Evolutionary conservation across 169 alveolate genomes (phyloP), one percentile per base, ranked within the genome.

Genomic region (Eimeria brunetti): DNA sequence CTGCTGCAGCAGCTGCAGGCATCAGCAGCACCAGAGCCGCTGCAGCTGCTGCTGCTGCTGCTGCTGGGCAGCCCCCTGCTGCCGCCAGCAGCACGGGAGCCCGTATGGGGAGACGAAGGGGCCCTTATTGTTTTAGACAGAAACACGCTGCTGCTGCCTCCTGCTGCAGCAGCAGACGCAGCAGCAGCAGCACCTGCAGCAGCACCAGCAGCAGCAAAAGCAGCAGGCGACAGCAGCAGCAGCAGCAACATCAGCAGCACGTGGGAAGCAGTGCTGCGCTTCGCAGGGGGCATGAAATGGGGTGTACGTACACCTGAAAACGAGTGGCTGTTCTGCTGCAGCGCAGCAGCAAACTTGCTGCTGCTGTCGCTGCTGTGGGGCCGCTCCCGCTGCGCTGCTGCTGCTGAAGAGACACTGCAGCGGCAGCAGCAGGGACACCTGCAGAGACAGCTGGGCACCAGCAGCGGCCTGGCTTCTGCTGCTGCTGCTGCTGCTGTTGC

Each of bases 1-100:
- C 46, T 80, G 89, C 89, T 80, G 89, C 89, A 80, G 89, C 89
- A 80, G 89, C 64, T 80, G 89, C 89, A 80, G 89, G 71, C 69
- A 1, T 80, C 89, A 20, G 89, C 71, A 49, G 89, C 89, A n/a
- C 49, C 89, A 14, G 71, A 80, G 69, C 89, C 89, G 7, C 89
- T 44, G 71, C 89, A 80, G 69, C 69, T 80, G 89, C 69, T 80
- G 89, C 69, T 80, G 89, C 69, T 80, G 69, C 69, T 80, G 69
- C 69, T 80, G 64, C 69, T 80, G 27, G 89, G 89, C 49, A 80
- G 69, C 69, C 69, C 71, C 27, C 89, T 80, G 64, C 41, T 80
- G 89, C 89, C 89, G 46, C 89, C 18, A 12, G 89, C 71, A 41
- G 89, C 89, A 11, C 33, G 89, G 9, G 71, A 80, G 22, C 46